Evolutionary conservation across 202 grass and related monocot genomes (phyloP).

Genomic region (Eragrostis tef): DNA sequence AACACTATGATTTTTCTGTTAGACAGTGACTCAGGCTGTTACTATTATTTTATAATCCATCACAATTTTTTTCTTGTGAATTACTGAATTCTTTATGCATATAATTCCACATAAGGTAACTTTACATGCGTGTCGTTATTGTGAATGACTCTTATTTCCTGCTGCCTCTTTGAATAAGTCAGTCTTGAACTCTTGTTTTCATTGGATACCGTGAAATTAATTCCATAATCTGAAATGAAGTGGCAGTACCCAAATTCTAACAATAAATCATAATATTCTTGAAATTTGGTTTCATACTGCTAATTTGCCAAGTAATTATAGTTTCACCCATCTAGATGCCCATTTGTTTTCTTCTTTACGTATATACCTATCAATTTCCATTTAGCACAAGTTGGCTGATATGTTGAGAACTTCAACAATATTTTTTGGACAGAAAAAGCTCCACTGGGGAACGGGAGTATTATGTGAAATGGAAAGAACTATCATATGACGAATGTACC

Average conservation of each 20-base stretch:
- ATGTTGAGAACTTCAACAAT: slow-evolving; percentile 36
- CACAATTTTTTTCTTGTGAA: slow-evolving; percentile 18
- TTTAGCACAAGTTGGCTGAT: slow-evolving; percentile 26
- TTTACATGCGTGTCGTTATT: slow-evolving; percentile 3
- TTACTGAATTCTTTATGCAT: slow-evolving; percentile 9
- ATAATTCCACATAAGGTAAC: slow-evolving; percentile 3
- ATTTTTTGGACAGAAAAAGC: slow-evolving; percentile 61
- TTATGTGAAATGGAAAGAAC: slow-evolving; percentile 98
- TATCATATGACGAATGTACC: slow-evolving; percentile 94
- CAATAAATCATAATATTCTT: slow-evolving; percentile 26
- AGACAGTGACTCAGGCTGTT: slow-evolving; percentile 22
- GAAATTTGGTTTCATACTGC: slow-evolving; percentile 26
- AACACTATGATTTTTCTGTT: slow-evolving; percentile 10
- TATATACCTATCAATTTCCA: slow-evolving; percentile 24
- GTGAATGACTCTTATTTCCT: slow-evolving; percentile 14
- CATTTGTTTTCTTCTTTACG: slow-evolving; percentile 36
- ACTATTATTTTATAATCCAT: slow-evolving; percentile 21
- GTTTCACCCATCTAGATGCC: slow-evolving; percentile 3
- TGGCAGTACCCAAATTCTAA: slow-evolving; percentile 8
- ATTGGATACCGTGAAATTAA: slow-evolving; percentile 20
- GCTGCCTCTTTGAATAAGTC: not conserved
- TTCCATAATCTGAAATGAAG: slow-evolving; percentile 17
- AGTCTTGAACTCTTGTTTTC: slow-evolving; percentile 29
- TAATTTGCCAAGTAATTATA: slow-evolving; percentile 25
- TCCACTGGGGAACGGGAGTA: slow-evolving; percentile 61